Evolutionary conservation across 176 grass and related monocot species (phyloP), one percentile per base, ranked within the genome.

Genomic region (Ampelocalamus luodianensis): DNA sequence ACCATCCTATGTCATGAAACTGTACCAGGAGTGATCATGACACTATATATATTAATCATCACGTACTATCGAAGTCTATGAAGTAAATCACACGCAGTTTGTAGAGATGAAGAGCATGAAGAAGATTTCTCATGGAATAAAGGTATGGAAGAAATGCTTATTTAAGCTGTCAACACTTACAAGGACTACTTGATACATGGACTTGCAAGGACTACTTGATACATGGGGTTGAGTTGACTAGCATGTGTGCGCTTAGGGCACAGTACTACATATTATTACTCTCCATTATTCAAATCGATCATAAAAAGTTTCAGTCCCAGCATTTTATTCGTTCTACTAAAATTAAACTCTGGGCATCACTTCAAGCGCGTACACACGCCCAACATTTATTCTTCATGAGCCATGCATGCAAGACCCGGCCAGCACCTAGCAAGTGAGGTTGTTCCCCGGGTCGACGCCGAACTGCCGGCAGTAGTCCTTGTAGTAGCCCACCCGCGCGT

Each of bases 391-490:
- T 22, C 51, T 54, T 54, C 51, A 8, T 54, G 17, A 20, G 17
- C 17, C 17, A 54, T 54, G 17, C 51, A 55, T 55, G 17, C 53
- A 55, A 3, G 53, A 6, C 18, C 53, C 18, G 7, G 6, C 20
- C 54, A 9, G 20, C 54, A 3, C 43, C 24, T 90, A 92, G 78
- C 94, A 94, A 16, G 80, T 91, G 55, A 97, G 92, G 79, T 88
- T 91, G 45, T 12, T 8, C 1, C 95, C 92, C 0, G 90, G 81
- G 83, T 91, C 88, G 51, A 94, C 92, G 26, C 90, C 92, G 12
- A 94, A 69, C 81, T 97, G 95, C 17, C 34, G 16, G 71, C 95
- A 94, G 68, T 91, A 94, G 6, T 92, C 73, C 74, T 36, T 67
- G 66, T 91, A 97, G 50, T 84, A 91, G 20, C 37, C 14, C 2